Base-by-base conservation (phyloP, 768 basidiomycete species). In the Cystofilobasidium macerans region DNA sequence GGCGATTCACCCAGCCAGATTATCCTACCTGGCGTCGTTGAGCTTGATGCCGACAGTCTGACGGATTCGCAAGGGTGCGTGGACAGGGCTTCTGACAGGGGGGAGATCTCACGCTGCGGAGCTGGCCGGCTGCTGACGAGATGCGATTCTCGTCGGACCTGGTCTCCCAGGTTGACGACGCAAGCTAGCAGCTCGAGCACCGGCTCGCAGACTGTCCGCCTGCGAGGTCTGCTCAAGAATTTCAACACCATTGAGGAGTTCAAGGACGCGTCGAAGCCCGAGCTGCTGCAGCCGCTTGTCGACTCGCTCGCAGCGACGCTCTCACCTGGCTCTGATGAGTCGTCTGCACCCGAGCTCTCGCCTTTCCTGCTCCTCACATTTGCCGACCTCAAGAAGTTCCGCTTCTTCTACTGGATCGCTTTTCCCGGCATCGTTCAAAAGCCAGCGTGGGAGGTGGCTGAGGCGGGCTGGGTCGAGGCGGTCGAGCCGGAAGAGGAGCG, bases 241-340 rank as follows among this genome's bases (percentile, higher is more conserved):
- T 97, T 84, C 78, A 99, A 98, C 74, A 97, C 94, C 12, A 87
- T 98, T 71, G 92, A 98, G 71, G 91, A 95, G 14, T 98, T 97
- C 79, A 90, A 86, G 71, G 83, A 84, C 9, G 86, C 87, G 0
- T 85, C 90, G 72, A 99, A 99, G 80, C 83, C 86, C 8, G 82
- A 83, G n/a, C 76, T 95, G 22, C 91, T 98, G 77, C 87, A 87
- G 64, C 73, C 80, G 33, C 75, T 86, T 67, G 84, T 86, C 0
- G 81, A 85, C 69, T 80, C 85, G 78, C 89, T 89, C 69, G 69
- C 76, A 71, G 59, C n/a, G 30, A 51, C 13, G 51, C 14, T 35
- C 54, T 12, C 28, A 16, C 32, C 61, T 22, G n/a, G n/a, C n/a
- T 13, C 18, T n/a, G 28, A n/a, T 9, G 18, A 32, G 26, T 16